Conservation (phyloP, 768 basidiomycete species). For the Omphalotus guepiniiformis region DNA sequence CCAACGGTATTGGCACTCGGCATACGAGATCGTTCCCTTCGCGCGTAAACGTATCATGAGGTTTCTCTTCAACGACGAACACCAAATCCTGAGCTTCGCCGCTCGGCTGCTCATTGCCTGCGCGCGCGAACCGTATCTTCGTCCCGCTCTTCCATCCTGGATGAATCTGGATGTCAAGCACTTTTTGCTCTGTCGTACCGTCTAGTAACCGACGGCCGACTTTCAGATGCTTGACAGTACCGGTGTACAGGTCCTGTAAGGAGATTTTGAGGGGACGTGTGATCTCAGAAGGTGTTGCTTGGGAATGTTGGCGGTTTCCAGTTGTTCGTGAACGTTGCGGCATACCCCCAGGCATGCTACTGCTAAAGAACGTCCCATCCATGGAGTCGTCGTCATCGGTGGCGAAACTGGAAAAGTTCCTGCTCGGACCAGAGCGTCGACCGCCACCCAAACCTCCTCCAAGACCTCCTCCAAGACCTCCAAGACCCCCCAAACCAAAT, state of each 20-base stretch:
- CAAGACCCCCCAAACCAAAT: conserved; percentile 28
- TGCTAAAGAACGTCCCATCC: conserved; percentile 31
- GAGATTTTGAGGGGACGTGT: conserved; percentile 80
- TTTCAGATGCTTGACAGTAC: conserved; percentile 84
- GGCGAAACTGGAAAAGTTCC: conserved; percentile 28
- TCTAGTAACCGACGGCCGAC: conserved; percentile 70
- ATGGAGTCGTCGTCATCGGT: conserved; percentile 44
- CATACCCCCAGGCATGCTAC: conserved; percentile 53
- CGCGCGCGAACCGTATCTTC: conserved; percentile 84
- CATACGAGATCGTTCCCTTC: conserved; percentile 78
- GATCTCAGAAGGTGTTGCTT: conserved; percentile 62
- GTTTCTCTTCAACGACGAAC: conserved; percentile 96
- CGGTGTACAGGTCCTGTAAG: conserved; percentile 81
- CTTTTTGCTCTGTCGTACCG: conserved; percentile 79
- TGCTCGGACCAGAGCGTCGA: conserved; percentile 16
- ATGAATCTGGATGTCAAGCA: conserved; percentile 72
- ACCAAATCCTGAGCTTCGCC: conserved; percentile 88
- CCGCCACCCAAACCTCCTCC: conserved; percentile 37
- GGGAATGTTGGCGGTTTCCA: conserved; percentile 25
- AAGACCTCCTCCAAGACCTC: conserved; percentile 30
- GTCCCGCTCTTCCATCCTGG: conserved; percentile 98
- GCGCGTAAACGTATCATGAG: conserved; percentile 69
- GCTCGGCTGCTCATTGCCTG: conserved; percentile 70
- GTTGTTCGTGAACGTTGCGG: conserved; percentile 43
- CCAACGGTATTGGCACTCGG: conserved; percentile 61